These are phyloP conservation scores for Metschnikowia rubicola DNA, from an alignment of 805 yeast species.

Conservation along the genomic window DNA sequence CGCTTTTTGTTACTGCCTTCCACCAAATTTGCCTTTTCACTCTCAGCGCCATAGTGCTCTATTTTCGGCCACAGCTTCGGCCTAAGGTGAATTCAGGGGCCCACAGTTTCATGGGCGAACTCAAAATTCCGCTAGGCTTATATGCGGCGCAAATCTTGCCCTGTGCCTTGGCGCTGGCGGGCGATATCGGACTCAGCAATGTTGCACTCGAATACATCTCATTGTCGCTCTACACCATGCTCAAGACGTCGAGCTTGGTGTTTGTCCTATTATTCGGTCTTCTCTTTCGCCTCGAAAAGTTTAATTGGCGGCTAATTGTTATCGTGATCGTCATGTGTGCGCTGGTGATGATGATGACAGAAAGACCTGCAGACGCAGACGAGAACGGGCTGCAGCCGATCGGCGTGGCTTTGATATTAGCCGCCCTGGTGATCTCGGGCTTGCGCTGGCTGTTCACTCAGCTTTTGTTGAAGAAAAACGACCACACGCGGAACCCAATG, in stretches of 20 bases:
- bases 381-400: slow-evolving; percentile 25
- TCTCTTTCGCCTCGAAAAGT: slow-evolving; percentile 69
- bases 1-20: slow-evolving; percentile 76
- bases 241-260: slow-evolving; percentile 82
- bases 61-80: slow-evolving; percentile 46
- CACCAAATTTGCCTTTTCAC: slow-evolving; percentile 74
- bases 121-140: slow-evolving; percentile 18
- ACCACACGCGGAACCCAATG: slow-evolving; percentile 68
- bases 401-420: slow-evolving; percentile 73
- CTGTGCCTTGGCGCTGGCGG: slow-evolving; percentile 83
- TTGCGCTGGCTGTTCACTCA: slow-evolving; percentile 95
- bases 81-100: slow-evolving; percentile 26
- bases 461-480: slow-evolving; percentile 60
- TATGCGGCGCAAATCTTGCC: slow-evolving; percentile 64
- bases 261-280: slow-evolving; percentile 90
- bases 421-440: slow-evolving; percentile 81
- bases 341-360: slow-evolving; percentile 89
- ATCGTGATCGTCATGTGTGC: slow-evolving; percentile 76
- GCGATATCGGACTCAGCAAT: slow-evolving; percentile 93
- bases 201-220: slow-evolving; percentile 76
- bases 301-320: slow-evolving; percentile 60
- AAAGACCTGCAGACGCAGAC: slow-evolving; percentile 23
- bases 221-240: slow-evolving; percentile 84
- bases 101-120: slow-evolving; percentile 13
- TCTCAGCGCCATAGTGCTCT: slow-evolving; percentile 47